These are phyloP conservation scores for Didymella pinodella DNA, from an alignment of 2,329 filamentous ascomycete species.

Conservation along the genomic window DNA sequence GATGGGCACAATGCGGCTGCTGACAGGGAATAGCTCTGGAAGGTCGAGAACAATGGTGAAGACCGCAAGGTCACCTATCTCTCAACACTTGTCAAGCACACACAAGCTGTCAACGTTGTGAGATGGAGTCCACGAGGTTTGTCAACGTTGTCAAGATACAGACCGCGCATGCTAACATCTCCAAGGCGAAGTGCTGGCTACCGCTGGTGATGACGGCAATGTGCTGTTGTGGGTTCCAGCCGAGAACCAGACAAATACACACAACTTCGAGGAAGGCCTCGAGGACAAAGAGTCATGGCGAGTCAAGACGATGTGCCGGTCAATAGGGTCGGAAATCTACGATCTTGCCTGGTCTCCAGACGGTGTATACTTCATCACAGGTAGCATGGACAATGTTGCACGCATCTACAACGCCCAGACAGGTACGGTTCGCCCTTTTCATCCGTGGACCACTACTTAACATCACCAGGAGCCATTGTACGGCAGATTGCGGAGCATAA, in stretches of 20 bases:
- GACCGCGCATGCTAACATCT: conserved; percentile 27
- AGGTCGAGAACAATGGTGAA: conserved; percentile 82
- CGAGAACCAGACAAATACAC: conserved; percentile 70
- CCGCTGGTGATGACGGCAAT: conserved; percentile 96
- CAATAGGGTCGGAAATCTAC: conserved; percentile 94
- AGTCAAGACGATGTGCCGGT: conserved; percentile 97
- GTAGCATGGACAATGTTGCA: conserved; percentile 98
- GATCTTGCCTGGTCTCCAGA: conserved; percentile 99
- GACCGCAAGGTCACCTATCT: conserved; percentile 91
- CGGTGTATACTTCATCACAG: conserved; percentile 93
- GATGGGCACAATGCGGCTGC: conserved; percentile 28
- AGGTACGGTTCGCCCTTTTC: conserved; percentile 62
- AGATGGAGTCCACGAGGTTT: conserved; percentile 92
- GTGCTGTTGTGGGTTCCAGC: conserved; percentile 95
- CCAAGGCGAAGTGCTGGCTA: conserved; percentile 88
- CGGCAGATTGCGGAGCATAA: conserved; percentile 97
- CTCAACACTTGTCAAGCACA: conserved; percentile 90
- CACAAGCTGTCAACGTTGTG: conserved; percentile 97
- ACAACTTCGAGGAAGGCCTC: conserved; percentile 81
- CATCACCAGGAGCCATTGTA: conserved; percentile 57
- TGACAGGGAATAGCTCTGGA: conserved; percentile 77
- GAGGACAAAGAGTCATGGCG: conserved; percentile 98
- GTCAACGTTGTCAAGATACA: conserved; percentile 19
- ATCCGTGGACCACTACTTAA: conserved; percentile 26
- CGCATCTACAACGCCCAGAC: conserved; percentile 95